phyloP scores from a whole-genome alignment of 2,329 filamentous ascomycete genomes.

The Fusarium poae region DNA sequence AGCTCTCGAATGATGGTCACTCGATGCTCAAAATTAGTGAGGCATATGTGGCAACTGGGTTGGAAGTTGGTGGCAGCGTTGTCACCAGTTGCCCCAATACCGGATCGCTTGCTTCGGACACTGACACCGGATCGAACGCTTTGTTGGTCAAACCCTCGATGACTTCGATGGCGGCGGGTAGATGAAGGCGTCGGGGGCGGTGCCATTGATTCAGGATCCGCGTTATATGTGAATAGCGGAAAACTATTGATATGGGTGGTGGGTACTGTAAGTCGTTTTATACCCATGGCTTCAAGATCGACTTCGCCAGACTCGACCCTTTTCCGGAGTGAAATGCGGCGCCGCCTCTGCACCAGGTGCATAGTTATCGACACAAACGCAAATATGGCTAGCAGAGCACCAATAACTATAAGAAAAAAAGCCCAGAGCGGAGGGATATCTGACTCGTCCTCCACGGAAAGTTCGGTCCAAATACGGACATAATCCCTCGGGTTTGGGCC shows the following conservation, averaged over 20 bases:
- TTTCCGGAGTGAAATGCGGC: constrained; percentile 75
- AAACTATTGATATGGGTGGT: constrained; percentile 77
- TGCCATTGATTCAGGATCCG: constrained; percentile 60
- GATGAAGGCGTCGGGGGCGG: constrained; percentile 56
- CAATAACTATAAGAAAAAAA: constrained; percentile 79
- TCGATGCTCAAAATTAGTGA: constrained; percentile 80
- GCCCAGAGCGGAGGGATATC: constrained; percentile 83
- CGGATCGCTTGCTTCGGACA: constrained; percentile 57
- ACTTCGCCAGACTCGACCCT: constrained; percentile 84
- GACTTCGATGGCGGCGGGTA: constrained; percentile 50
- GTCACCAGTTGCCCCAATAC: constrained; percentile 52
- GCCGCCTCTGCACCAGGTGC: constrained; percentile 80
- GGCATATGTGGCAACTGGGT: constrained; percentile 88
- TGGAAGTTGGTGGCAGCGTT: constrained; percentile 73
- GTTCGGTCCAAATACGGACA: constrained; percentile 70
- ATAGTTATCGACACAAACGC: constrained; percentile 76
- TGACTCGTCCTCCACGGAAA: constrained; percentile 61
- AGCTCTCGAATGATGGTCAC: constrained; percentile 84
- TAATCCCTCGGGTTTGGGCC: constrained; percentile 69
- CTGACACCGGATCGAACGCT: constrained; percentile 49
- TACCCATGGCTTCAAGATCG: constrained; percentile 86
- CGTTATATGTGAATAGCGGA: constrained; percentile 82
- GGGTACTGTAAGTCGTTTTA: constrained; percentile 85
- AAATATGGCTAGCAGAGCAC: constrained; percentile 77
- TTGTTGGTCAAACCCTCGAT: constrained; percentile 50